These are phyloP conservation scores for Raphanus sativus DNA, from an alignment of 345 rosid species.

Conservation along the genomic window DNA sequence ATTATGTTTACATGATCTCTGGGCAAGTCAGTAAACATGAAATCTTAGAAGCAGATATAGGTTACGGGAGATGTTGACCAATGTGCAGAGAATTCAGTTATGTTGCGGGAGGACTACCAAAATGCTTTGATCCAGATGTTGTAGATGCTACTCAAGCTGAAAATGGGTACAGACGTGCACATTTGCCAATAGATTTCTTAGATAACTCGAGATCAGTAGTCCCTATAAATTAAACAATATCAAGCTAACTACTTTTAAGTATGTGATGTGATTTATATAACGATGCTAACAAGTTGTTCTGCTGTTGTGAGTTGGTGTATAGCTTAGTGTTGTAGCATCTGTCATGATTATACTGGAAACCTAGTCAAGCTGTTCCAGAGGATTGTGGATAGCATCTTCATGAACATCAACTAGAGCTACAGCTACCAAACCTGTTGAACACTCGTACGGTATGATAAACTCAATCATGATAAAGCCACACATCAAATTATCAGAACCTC, in stretches of 20 bases:
- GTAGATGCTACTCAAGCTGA: constrained; percentile 49
- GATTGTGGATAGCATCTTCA: constrained; percentile 84
- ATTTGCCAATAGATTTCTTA: background rate
- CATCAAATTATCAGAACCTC: background rate
- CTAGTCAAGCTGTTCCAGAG: constrained; percentile 69
- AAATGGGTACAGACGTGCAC: constrained; percentile 56
- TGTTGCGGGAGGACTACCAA: constrained; percentile 66
- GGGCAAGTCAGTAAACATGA: constrained; percentile 7
- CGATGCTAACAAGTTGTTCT: background rate
- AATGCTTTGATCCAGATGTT: constrained; percentile 43
- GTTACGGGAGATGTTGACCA: constrained; percentile 15
- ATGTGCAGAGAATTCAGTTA: constrained; percentile 74
- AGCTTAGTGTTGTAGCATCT: background rate
- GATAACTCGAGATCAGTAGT: background rate
- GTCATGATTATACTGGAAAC: constrained; percentile 45
- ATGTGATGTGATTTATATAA: background rate
- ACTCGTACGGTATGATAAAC: constrained; percentile 49
- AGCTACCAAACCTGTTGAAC: constrained; percentile 49
- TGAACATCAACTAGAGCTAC: constrained; percentile 55
- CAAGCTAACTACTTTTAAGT: background rate
- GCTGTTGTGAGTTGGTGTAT: background rate
- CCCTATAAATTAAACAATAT: background rate
- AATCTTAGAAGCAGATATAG: background rate
- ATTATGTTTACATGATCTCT: background rate
- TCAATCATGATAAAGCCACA: background rate